These are phyloP conservation scores for Xylariomycetidae sp. DNA, from an alignment of 2,329 filamentous ascomycete genomes.

Conservation along the genomic window DNA sequence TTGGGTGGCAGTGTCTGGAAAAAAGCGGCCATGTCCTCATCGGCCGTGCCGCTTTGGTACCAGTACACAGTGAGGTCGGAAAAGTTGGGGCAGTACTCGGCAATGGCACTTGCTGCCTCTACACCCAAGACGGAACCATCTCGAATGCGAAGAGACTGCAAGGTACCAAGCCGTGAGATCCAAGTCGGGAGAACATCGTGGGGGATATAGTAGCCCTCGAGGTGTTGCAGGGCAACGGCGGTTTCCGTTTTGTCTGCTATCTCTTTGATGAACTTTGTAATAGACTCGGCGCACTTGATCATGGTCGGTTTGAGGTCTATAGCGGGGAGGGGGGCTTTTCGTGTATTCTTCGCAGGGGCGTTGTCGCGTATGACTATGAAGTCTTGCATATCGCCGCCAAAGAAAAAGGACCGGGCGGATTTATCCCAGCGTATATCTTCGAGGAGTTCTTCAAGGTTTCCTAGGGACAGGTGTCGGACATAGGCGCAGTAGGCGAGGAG, in stretches of 20 bases:
- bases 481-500: conserved; percentile 67
- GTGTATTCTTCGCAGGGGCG: conserved; percentile 14
- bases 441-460: conserved; percentile 56
- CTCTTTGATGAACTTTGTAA: conserved; percentile 46
- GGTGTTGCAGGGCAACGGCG: conserved; percentile 50
- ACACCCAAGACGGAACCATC: conserved; percentile 56
- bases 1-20: conserved; percentile 51
- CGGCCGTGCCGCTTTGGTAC: conserved; percentile 40
- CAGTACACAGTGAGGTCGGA: conserved; percentile 54
- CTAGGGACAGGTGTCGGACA: conserved; percentile 59
- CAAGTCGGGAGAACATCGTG: conserved; percentile 50
- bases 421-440: conserved; percentile 40
- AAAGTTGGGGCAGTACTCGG: conserved; percentile 56
- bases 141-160: conserved; percentile 56
- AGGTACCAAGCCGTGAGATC: conserved; percentile 52
- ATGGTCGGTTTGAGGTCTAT: conserved; percentile 34
- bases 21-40: conserved; percentile 55
- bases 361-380: conserved; percentile 24
- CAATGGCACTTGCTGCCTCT: conserved; percentile 49
- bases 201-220: conserved; percentile 49
- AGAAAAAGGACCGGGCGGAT: conserved; percentile 31
- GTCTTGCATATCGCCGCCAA: conserved; percentile 33
- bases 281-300: conserved; percentile 49
- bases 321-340: conserved; percentile 11
- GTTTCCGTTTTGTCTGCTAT: conserved; percentile 35